phyloP scores from a whole-genome alignment of 495 filamentous ascomycete genomes.

The Penicillium verhagenii region DNA sequence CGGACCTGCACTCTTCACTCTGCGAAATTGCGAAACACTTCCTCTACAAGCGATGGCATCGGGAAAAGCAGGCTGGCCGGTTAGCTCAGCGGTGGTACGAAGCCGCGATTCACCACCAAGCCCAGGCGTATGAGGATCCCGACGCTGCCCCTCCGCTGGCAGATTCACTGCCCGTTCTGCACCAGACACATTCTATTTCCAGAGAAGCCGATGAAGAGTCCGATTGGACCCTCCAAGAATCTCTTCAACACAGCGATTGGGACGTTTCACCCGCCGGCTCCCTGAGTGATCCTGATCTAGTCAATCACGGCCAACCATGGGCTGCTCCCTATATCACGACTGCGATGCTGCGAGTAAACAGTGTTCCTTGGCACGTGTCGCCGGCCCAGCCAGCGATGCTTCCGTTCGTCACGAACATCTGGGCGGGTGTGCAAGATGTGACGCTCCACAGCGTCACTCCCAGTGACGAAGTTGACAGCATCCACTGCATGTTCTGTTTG shows the following conservation, averaged over 20 bases:
- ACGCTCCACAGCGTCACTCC: not conserved
- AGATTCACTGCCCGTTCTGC: no score
- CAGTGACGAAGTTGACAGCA: not conserved
- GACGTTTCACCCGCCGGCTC: not conserved
- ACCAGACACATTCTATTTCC: no score
- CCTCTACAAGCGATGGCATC: not conserved
- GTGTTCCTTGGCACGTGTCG: not conserved
- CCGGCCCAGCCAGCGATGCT: not conserved
- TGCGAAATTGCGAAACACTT: no score
- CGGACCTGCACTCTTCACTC: not conserved
- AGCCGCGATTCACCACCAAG: no score
- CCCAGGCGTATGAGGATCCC: no score
- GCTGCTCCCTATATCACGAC: not conserved
- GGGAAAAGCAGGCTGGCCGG: no score
- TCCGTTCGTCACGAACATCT: not conserved
- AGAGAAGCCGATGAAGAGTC: no score
- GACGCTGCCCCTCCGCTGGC: no score
- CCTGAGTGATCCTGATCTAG: not conserved
- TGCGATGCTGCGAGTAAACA: not conserved
- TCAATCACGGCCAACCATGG: not conserved
- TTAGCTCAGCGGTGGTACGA: no score
- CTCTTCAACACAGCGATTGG: not conserved
- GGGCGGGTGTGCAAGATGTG: not conserved
- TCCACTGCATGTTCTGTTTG: not conserved
- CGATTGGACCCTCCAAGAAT: no score